Conservation (phyloP, 2,329 filamentous ascomycete genomes). For the Ascomycota sp. region DNA sequence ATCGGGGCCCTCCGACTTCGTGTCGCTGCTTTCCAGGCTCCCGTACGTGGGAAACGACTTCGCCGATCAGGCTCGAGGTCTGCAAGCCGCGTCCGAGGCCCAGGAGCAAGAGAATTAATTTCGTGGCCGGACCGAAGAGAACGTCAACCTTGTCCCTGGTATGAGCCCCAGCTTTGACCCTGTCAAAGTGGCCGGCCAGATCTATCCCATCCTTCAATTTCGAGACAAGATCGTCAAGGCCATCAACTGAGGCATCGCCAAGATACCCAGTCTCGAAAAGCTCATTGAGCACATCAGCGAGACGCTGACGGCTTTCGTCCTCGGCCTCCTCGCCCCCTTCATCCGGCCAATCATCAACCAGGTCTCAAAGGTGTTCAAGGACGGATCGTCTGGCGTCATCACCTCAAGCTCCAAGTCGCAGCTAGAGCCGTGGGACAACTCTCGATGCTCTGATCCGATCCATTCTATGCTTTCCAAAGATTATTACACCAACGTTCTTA, state of each 20-base stretch:
- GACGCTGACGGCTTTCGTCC: slow-evolving; percentile 75
- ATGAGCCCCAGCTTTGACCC: slow-evolving; percentile 63
- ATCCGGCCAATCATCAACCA: slow-evolving; percentile 78
- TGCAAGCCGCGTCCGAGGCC: slow-evolving; percentile 39
- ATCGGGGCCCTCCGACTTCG: slow-evolving; percentile 34
- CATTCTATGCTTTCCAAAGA: slow-evolving; percentile 73
- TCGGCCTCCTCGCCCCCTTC: slow-evolving; percentile 80
- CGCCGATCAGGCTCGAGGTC: slow-evolving; percentile 41
- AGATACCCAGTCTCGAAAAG: slow-evolving; percentile 75
- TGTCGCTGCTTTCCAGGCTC: slow-evolving; percentile 53
- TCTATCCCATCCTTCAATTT: slow-evolving; percentile 89
- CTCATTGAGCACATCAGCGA: slow-evolving; percentile 91
- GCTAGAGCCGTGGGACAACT: slow-evolving; percentile 62
- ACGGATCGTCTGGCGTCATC: slow-evolving; percentile 56
- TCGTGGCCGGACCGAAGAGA: slow-evolving; percentile 18
- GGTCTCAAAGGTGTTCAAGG: slow-evolving; percentile 67
- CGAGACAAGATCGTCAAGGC: slow-evolving; percentile 81
- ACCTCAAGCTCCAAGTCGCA: slow-evolving; percentile 51
- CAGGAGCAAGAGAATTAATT: slow-evolving; percentile 38
- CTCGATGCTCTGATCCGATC: slow-evolving; percentile 55
- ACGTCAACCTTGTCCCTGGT: slow-evolving; percentile 44
- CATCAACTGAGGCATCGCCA: slow-evolving; percentile 69
- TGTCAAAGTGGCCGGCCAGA: slow-evolving; percentile 54
- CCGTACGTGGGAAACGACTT: slow-evolving; percentile 49
- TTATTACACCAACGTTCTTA: slow-evolving; percentile 62